Evolutionary conservation across 768 basidiomycete species (phyloP), one percentile per base, ranked within the genome.

Genomic region (Lactarius psammicola): DNA sequence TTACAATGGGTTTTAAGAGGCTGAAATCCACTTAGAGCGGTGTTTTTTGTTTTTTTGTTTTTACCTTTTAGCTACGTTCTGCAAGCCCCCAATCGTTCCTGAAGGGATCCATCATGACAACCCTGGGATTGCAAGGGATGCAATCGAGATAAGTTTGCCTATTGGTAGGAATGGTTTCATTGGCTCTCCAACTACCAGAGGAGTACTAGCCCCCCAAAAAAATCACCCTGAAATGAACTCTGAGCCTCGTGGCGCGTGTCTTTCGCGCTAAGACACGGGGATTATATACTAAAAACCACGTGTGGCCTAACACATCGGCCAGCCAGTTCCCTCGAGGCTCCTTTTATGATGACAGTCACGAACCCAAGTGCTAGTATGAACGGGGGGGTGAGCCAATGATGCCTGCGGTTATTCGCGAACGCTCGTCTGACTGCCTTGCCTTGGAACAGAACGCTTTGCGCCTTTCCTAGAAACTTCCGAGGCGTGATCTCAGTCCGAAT

Each of bases 81-180:
- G 44, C n/a, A 4, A n/a, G 54, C 36, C 56, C 55, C 44, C 36
- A 51, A 40, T 30, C n/a, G 28, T 40, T 30, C 23, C 64, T 34
- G 44, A 59, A 44, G 38, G 34, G n/a, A n/a, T 51, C 49, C 23
- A 51, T 51, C 49, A 51, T 26, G 23, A 51, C 23, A 51, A 10
- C 23, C 49, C 8, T 46, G 20, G 26, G n/a, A n/a, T n/a, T n/a
- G n/a, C n/a, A 15, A 40, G 53, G 26, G 51, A 34, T 6, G 38
- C 20, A 40, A 11, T 53, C 64, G 63, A 65, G 64, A 65, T 65
- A 36, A 65, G 64, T 60, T 65, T 60, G 40, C 64, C 53, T 36
- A 60, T 46, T 34, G 34, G 54, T 36, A n/a, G 59, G 31, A 54
- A 55, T 44, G 18, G 40, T 26, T n/a, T n/a, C 42, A 49, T 46